Evolutionary conservation across 192 early-diverging fungal genomes (phyloP).

Genomic region (Entomortierella beljakovae): DNA sequence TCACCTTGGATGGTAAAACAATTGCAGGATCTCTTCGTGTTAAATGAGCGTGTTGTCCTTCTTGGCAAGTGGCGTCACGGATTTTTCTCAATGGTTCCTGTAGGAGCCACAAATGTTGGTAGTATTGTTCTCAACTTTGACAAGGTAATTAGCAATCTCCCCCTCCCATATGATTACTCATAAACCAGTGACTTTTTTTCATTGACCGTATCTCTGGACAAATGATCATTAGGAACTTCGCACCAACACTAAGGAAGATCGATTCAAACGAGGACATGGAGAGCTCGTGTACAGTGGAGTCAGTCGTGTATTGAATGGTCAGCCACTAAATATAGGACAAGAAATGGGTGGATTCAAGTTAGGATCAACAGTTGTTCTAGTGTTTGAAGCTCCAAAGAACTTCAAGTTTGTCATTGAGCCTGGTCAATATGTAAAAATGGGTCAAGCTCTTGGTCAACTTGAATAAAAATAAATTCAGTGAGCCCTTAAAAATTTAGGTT

Average conservation of each 20-base stretch:
- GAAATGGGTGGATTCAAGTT: constrained; percentile 97
- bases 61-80: constrained; percentile 94
- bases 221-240: constrained; percentile 59
- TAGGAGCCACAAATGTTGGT: constrained; percentile 98
- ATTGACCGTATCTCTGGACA: constrained; percentile 1
- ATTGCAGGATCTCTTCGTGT: constrained; percentile 91
- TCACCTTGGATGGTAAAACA: constrained; percentile 90
- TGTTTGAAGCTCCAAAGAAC: constrained; percentile 92
- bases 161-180: background rate
- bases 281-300: constrained; percentile 79
- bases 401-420: constrained; percentile 82
- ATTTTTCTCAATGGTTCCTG: constrained; percentile 96
- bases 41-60: constrained; percentile 97
- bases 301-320: constrained; percentile 70
- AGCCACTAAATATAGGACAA: constrained; percentile 80
- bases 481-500: constrained; percentile 3
- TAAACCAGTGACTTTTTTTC: background rate
- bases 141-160: constrained; percentile 57
- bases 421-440: constrained; percentile 85
- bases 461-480: constrained; percentile 27
- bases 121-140: constrained; percentile 96
- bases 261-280: constrained; percentile 77
- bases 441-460: constrained; percentile 77
- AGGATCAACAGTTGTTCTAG: constrained; percentile 95
- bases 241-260: constrained; percentile 72